phyloP scores from a whole-genome alignment of 768 basidiomycete genomes.

The Tubosaeta sp. region DNA sequence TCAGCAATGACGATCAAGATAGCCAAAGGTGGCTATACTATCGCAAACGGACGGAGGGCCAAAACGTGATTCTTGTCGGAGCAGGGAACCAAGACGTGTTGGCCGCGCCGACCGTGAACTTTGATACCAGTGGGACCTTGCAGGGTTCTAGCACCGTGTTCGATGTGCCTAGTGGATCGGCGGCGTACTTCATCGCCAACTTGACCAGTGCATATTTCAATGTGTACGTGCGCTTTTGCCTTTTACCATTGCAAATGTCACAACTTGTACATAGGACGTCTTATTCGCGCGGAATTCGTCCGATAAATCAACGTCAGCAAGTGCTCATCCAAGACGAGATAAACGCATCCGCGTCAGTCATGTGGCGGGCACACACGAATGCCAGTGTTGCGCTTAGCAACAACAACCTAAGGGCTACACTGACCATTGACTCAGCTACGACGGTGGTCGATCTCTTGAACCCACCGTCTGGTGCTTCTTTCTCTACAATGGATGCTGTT shows the following conservation, averaged over 20 bases:
- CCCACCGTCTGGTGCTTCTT: conserved; percentile 59
- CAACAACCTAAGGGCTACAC: conserved; percentile 64
- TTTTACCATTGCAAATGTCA: conserved; percentile 7
- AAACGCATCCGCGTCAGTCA: conserved; percentile 48
- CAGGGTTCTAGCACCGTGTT: conserved; percentile 88
- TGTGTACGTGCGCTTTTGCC: conserved; percentile 45
- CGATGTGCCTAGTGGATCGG: conserved; percentile 56
- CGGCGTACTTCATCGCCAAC: conserved; percentile 79
- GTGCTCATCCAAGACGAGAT: conserved; percentile 95
- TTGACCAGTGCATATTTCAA: conserved; percentile 71
- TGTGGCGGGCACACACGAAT: conserved; percentile 97
- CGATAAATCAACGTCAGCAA: conserved; percentile 80
- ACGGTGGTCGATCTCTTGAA: conserved; percentile 64
- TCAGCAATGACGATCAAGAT: conserved; percentile 65
- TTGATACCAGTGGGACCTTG: conserved; percentile 50
- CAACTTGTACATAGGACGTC: conserved; percentile 45
- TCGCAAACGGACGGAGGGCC: conserved; percentile 94
- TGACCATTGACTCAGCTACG: conserved; percentile 66
- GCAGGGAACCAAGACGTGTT: conserved; percentile 76
- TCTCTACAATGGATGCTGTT: conserved; percentile 51
- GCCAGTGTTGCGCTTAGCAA: conserved; percentile 62
- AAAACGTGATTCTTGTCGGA: conserved; percentile 86
- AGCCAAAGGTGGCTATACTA: conserved; percentile 87
- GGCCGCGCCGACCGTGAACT: conserved; percentile 54
- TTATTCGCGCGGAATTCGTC: conserved; percentile 79